Conservation (phyloP, 331 rosid genomes). For the Dryas integrifolia region DNA sequence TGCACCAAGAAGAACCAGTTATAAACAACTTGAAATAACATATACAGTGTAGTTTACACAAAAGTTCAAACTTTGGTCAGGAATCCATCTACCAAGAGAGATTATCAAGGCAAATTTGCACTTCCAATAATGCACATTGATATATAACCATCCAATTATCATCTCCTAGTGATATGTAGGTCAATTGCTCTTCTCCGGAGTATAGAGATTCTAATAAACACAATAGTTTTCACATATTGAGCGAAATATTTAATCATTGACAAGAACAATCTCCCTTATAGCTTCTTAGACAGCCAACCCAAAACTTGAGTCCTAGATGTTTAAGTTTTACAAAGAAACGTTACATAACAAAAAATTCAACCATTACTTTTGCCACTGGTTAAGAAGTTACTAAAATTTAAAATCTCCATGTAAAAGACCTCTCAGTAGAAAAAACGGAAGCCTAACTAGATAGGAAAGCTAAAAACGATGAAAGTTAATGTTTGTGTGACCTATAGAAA, state of each 20-base stretch:
- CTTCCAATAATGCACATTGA: neutral
- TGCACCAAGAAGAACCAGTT: neutral
- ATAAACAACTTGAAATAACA: neutral
- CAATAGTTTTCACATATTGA: neutral
- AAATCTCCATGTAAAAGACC: neutral
- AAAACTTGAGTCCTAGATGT: neutral
- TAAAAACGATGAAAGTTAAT: neutral
- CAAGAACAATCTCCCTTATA: neutral
- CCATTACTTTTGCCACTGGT: neutral
- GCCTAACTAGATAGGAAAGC: neutral
- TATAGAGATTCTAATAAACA: neutral
- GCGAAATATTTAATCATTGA: neutral
- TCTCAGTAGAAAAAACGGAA: neutral
- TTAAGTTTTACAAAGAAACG: neutral
- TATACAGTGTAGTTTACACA: neutral
- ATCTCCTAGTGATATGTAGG: neutral
- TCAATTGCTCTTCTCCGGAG: neutral
- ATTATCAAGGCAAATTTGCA: neutral
- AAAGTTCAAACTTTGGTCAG: neutral
- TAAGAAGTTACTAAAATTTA: neutral
- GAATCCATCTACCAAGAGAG: neutral
- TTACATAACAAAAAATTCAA: neutral
- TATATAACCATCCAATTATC: neutral
- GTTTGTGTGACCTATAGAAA: conserved; percentile 2
- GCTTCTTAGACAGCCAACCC: neutral